Evolutionary conservation across 768 basidiomycete species (phyloP), one percentile per base, ranked within the genome.

Genomic region (Leccinum rimulosum): DNA sequence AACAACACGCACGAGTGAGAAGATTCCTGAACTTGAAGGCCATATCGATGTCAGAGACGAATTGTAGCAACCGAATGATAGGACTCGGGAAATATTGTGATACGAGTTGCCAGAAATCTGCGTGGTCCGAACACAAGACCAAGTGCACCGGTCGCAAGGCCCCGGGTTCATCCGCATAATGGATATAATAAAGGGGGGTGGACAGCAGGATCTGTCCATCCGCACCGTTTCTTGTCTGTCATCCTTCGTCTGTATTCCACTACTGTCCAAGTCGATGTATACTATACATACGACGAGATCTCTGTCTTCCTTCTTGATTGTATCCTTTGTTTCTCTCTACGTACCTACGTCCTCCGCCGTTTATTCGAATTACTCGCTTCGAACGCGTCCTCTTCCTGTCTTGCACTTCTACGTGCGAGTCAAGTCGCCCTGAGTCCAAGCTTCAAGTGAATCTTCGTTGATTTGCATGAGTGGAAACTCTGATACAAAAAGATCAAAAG

Each of bases 321-420:
- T 40, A 40, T 40, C 38, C 17, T 40, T 27, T 40, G 8, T 4
- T 8, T n/a, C 7, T 22, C 8, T 33, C 17, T 14, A 52, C 49
- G 40, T 53, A 56, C 59, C 62, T 64, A 71, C 14, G 50, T 52
- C 56, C 64, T 72, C 27, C 72, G 64, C 57, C 89, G 80, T 68
- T 89, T 89, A 49, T 68, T 79, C 54, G 76, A 68, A 65, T 82
- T 85, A 61, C 73, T 79, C 11, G 80, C 75, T 48, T 90, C 88
- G 9, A 88, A 68, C 2, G 76, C 80, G 52, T 84, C 84, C 50
- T 89, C 89, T 70, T 86, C 60, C 89, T 79, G 51, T 84, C 85
- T 33, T 84, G 87, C 0, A 94, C 92, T 22, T 22, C 22, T 22
- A 22, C 22, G 22, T 22, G 22, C 22, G 22, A 22, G 22, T 22